Base-by-base conservation (phyloP, 495 filamentous ascomycete genomes). In the Tuber borchii region DNA sequence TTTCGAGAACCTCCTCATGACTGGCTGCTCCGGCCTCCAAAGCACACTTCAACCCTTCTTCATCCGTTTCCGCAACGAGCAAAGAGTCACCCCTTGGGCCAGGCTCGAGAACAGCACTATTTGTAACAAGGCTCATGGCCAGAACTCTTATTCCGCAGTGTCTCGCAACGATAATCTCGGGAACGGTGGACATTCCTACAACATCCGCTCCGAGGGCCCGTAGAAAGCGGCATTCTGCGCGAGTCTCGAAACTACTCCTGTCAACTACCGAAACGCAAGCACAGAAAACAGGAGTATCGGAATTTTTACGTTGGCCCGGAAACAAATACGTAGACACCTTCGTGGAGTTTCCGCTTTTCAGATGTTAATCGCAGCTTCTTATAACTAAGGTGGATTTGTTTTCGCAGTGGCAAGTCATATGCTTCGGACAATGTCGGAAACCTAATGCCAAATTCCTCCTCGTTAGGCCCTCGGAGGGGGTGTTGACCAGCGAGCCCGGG, bases 121-220 rank as follows among this genome's bases (percentile, higher is more conserved):
- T 94, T 26, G 92, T 93, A n/a, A 93, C 91, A 37, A 94, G 84
- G 76, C 91, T 93, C 77, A 93, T 87, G 45, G 91, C 92, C 65
- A 93, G 82, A n/a, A 93, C 89, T 44, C 88, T 86, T 73, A 94
- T 86, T 17, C 88, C 90, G 74, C 87, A 89, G 80, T 94, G 92
- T 77, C 92, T 86, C 20, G 92, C 91, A 26, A 91, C 89, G 71
- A 93, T 87, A 61, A 93, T 90, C 81, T 94, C 92, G 17, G 92
- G 92, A 22, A 93, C 90, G 9, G 91, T 93, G 26, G 90, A 92
- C 92, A 93, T 93, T 14, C 91, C 91, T 5, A 93, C 91, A 26
- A 93, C 83, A 83, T 93, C 91, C 40, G 90, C 91, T 12, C 91
- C 91, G 20, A 92, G 82, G 46, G 82, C 84, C 42, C 86, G 86